These are phyloP conservation scores for Kodamaea suecica DNA, from an alignment of 1,139 yeast genomes.

Conservation along the genomic window DNA sequence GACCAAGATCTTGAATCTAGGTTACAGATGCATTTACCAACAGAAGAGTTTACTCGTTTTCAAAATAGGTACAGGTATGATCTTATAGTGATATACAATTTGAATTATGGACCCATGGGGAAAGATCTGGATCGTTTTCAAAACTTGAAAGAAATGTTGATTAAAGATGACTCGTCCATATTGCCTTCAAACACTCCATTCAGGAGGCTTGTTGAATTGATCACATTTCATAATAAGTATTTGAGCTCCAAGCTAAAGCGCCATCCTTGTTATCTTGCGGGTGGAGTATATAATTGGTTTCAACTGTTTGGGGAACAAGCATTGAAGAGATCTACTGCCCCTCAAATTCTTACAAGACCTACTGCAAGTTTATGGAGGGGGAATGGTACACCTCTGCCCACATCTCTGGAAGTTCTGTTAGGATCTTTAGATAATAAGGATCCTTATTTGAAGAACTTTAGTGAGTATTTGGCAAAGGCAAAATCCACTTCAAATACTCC, in stretches of 20 bases:
- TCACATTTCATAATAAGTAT: constrained; percentile 40
- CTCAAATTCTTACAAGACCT: constrained; percentile 21
- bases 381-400: constrained; percentile 11
- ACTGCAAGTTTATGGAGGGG: constrained; percentile 22
- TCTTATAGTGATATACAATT: constrained; percentile 61
- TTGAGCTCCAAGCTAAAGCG: constrained; percentile 34
- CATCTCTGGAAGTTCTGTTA: constrained; percentile 1
- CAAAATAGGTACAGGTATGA: constrained; percentile 53
- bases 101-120: constrained; percentile 24
- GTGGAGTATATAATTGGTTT: constrained; percentile 43
- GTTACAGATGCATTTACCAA: constrained; percentile 53
- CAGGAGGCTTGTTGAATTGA: constrained; percentile 48
- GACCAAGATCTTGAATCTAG: constrained; percentile 62
- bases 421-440: constrained; percentile 1
- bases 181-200: constrained; percentile 41
- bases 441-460: constrained; percentile 37
- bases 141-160: constrained; percentile 21
- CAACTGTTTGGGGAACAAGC: constrained; percentile 30
- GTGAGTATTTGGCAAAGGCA: constrained; percentile 40
- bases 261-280: constrained; percentile 37
- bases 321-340: constrained; percentile 19
- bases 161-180: constrained; percentile 14
- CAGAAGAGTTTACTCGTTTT: constrained; percentile 51
- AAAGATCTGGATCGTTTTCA: constrained; percentile 28
- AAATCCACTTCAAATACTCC: constrained; percentile 23